A percentile compares a stretch with the other conserved stretches of the same genome.
These are phyloP conservation scores for Sarocladium oryzae DNA, from an alignment of 2,329 filamentous ascomycete genomes.

Conservation along the genomic window DNA sequence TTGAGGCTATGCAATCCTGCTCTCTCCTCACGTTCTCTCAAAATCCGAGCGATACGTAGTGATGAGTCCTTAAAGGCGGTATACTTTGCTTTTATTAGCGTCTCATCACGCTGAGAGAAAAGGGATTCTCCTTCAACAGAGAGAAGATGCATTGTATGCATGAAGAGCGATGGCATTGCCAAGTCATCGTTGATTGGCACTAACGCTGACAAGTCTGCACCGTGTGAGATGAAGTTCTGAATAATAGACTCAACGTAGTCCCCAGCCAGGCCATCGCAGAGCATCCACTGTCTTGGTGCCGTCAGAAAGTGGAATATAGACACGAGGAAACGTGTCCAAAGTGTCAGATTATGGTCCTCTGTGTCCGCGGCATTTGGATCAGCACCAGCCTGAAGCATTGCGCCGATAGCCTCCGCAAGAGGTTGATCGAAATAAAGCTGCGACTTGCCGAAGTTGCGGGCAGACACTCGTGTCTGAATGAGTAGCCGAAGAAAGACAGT, in stretches of 20 bases:
- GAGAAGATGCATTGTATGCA: not conserved
- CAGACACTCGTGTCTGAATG: not conserved
- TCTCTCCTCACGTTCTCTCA: not conserved
- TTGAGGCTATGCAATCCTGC: not conserved
- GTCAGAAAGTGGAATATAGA: not conserved
- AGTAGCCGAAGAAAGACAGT: not conserved
- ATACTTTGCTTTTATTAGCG: not conserved
- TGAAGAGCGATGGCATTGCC: not conserved
- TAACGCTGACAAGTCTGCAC: not conserved
- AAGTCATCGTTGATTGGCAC: not conserved
- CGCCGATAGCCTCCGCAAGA: not conserved
- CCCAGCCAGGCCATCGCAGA: too few relatives aligned
- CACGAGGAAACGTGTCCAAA: not conserved
- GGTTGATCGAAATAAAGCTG: not conserved
- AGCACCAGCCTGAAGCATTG: not conserved
- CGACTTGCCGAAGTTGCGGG: not conserved
- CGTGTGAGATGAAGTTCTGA: not conserved
- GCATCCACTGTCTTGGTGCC: not conserved
- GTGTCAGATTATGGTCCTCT: not conserved
- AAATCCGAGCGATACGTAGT: not conserved
- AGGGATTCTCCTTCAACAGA: not conserved
- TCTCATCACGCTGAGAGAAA: slow-evolving; percentile 4
- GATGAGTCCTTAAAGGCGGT: not conserved
- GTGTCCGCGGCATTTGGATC: not conserved
- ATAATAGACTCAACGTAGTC: not conserved